These are phyloP conservation scores for Mycena crocata DNA, from an alignment of 768 basidiomycete genomes.

Conservation along the genomic window DNA sequence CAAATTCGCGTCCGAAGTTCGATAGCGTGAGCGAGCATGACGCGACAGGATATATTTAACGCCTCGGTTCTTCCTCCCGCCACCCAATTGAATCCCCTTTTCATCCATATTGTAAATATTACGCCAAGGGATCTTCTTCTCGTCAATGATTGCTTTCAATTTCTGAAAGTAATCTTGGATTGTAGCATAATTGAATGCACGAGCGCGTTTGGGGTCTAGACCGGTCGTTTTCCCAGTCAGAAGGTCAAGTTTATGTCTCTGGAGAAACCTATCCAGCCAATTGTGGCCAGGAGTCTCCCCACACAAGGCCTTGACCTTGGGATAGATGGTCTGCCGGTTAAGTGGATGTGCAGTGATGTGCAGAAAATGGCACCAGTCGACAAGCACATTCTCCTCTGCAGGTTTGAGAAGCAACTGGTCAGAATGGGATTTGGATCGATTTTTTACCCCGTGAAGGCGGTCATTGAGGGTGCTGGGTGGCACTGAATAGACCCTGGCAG, in stretches of 20 bases:
- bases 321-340: slow-evolving; percentile 3
- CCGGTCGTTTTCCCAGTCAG: not conserved
- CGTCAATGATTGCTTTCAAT: not conserved
- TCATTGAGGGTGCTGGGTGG: not conserved
- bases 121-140: slow-evolving; percentile 6
- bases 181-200: slow-evolving; percentile 2
- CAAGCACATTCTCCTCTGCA: not conserved
- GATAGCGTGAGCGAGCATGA: not conserved
- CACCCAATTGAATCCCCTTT: slow-evolving; percentile 11
- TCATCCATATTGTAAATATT: slow-evolving; percentile 14
- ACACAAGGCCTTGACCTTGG: not conserved
- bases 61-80: slow-evolving; percentile 1
- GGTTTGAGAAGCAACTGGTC: not conserved
- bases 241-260: not conserved
- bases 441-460: not conserved
- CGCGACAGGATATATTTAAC: slow-evolving; percentile 3
- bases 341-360: not conserved
- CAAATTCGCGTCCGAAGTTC: not conserved
- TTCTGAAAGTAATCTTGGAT: slow-evolving; percentile 7
- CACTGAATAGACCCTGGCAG: not conserved
- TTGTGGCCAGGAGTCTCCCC: not conserved
- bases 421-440: not conserved
- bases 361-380: not conserved
- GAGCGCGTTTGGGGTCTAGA: slow-evolving; percentile 1
- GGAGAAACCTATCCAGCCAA: not conserved